Evolutionary conservation across 768 basidiomycete species (phyloP), one percentile per base, ranked within the genome.

Genomic region (Symmetrospora coprosmae): DNA sequence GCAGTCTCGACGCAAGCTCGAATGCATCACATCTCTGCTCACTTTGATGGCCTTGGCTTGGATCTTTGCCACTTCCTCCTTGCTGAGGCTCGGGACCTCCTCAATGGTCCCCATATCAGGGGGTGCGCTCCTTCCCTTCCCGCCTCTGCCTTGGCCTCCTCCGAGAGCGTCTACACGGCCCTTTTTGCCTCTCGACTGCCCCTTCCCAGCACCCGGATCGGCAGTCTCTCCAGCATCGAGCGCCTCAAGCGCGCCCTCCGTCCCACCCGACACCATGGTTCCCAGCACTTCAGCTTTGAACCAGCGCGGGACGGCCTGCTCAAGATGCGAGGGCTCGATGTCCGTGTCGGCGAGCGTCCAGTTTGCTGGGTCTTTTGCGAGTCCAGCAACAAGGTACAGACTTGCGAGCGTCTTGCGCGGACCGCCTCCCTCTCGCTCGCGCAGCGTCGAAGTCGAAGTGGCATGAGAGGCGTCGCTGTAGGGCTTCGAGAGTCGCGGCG

Each of bases 231-330:
- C 85, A 2, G 30, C 48, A 9, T 51, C 65, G 61, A 34, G 27
- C 40, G 38, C 23, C 58, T 55, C 59, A 38, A 35, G 31, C 41
- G 23, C 49, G 6, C 27, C 21, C 47, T 31, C 31, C 23, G 84
- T 84, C 40, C 87, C 85, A 16, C 86, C 85, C 66, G 84, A 85
- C 50, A 88, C 80, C 49, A 85, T 87, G 71, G 84, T 86, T 2
- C 89, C 88, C 19, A 91, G 80, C 14, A 90, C 86, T 72, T 91
- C 88, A 43, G 89, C 84, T 45, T 87, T 76, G 87, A 87, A 91
- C 82, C 85, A 90, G 46, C 87, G 79, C 65, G 79, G 82, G 58
- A 90, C 87, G 50, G 87, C 88, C 60, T 85, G 84, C 43, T 87
- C 86, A 39, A 79, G 77, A 68, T 91, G 88, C 67, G 85, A 81